phyloP scores from a whole-genome alignment of 2,329 filamentous ascomycete genomes.

The Acephala macrosclerotiorum region DNA sequence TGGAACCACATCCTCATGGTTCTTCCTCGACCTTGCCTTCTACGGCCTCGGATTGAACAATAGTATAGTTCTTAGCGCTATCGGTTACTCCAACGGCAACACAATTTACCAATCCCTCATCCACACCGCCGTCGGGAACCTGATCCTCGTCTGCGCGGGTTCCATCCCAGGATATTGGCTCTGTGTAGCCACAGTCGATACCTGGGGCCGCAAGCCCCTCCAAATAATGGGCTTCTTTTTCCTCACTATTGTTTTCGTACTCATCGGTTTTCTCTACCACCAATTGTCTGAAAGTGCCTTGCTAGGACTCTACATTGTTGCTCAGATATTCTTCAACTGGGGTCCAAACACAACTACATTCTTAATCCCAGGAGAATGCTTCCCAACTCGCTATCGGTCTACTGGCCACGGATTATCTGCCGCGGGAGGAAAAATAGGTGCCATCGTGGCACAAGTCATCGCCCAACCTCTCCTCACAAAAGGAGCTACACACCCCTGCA shows the following conservation, averaged over 20 bases:
- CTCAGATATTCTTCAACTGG: slow-evolving; percentile 72
- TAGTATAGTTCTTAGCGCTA: slow-evolving; percentile 72
- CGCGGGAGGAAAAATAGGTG: slow-evolving; percentile 53
- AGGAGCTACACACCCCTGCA: slow-evolving; percentile 58
- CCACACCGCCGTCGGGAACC: slow-evolving; percentile 77
- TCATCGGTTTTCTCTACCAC: slow-evolving; percentile 67
- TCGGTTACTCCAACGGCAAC: slow-evolving; percentile 71
- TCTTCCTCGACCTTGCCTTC: slow-evolving; percentile 76
- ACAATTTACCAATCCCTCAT: slow-evolving; percentile 74
- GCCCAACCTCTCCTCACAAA: slow-evolving; percentile 68
- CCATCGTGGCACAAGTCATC: slow-evolving; percentile 71
- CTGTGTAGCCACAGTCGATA: slow-evolving; percentile 76
- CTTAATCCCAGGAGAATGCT: slow-evolving; percentile 70
- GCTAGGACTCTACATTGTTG: slow-evolving; percentile 67
- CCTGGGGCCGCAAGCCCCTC: slow-evolving; percentile 77
- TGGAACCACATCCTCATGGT: slow-evolving; percentile 83
- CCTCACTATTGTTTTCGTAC: slow-evolving; percentile 66
- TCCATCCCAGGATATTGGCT: slow-evolving; percentile 84
- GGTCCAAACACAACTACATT: slow-evolving; percentile 73
- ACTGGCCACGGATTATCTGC: slow-evolving; percentile 71
- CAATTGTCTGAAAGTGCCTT: slow-evolving; percentile 56
- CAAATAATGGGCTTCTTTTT: slow-evolving; percentile 70
- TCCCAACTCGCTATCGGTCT: slow-evolving; percentile 67
- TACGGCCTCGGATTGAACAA: slow-evolving; percentile 81
- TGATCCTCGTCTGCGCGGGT: slow-evolving; percentile 79